Evolutionary conservation across 2,329 filamentous ascomycete species (phyloP).

Genomic region (Zasmidium cellare): DNA sequence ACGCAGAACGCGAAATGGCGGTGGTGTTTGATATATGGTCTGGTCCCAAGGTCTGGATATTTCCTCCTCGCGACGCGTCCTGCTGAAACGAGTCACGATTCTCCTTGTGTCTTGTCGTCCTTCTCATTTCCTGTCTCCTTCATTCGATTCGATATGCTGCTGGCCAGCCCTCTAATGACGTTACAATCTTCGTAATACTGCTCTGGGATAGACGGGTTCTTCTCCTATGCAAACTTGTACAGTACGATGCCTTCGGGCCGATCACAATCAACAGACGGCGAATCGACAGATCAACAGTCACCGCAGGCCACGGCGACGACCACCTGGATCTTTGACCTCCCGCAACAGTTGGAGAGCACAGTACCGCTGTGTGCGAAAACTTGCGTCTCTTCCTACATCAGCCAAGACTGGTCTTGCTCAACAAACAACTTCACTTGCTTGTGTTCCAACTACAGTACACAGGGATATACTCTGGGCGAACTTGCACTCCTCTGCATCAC

Average conservation of each 20-base stretch:
- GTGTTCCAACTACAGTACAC: slow-evolving; percentile 32
- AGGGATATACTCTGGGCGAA: slow-evolving; percentile 36
- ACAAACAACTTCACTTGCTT: slow-evolving; percentile 28
- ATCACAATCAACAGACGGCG: slow-evolving; percentile 2
- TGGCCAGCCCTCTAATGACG: slow-evolving; percentile 24
- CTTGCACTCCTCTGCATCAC: slow-evolving; percentile 29
- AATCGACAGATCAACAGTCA: slow-evolving; percentile 3
- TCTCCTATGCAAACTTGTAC: slow-evolving; percentile 8
- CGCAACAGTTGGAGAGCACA: slow-evolving; percentile 19
- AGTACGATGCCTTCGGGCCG: slow-evolving; percentile 17
- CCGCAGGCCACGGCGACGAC: slow-evolving; percentile 6
- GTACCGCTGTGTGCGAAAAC: slow-evolving; percentile 32
- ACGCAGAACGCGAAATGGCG: slow-evolving; percentile 1
- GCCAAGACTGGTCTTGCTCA: slow-evolving; percentile 23
- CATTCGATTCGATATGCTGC: slow-evolving; percentile 23
- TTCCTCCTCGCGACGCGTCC: slow-evolving; percentile 7
- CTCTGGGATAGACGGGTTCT: neutral
- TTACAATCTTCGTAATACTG: slow-evolving; percentile 6
- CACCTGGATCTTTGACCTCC: slow-evolving; percentile 10
- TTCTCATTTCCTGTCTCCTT: slow-evolving; percentile 12
- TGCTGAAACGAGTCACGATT: slow-evolving; percentile 21
- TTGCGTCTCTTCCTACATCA: slow-evolving; percentile 29
- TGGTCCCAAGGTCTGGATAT: neutral
- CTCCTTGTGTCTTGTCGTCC: slow-evolving; percentile 20
- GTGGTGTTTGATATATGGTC: slow-evolving; percentile 2